Evolutionary conservation across 2,329 filamentous ascomycete species (phyloP).

Genomic region (Neonectria coccinea): DNA sequence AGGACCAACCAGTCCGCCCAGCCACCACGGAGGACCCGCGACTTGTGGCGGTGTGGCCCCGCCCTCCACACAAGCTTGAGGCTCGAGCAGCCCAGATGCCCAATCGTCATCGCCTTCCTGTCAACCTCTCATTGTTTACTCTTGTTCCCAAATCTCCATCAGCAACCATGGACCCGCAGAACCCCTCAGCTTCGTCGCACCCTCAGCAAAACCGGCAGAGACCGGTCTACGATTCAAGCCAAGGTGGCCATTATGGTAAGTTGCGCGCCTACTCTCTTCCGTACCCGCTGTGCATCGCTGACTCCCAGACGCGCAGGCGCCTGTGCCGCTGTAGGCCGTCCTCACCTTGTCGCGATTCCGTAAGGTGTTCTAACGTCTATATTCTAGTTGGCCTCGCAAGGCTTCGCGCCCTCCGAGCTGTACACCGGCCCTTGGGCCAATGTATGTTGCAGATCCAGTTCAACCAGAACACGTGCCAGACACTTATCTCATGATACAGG

Average conservation of each 20-base stretch:
- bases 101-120: constrained; percentile 40
- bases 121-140: constrained; percentile 36
- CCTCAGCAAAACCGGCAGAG: constrained; percentile 69
- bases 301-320: constrained; percentile 54
- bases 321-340: constrained; percentile 57
- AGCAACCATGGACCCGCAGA: constrained; percentile 54
- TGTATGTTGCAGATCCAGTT: constrained; percentile 63
- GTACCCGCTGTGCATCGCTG: constrained; percentile 25
- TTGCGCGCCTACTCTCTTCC: constrained; percentile 15
- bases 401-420: constrained; percentile 90
- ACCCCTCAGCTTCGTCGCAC: constrained; percentile 64
- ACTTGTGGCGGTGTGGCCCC: constrained; percentile 13
- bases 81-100: constrained; percentile 33
- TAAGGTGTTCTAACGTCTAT: constrained; percentile 25
- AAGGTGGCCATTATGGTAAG: constrained; percentile 84
- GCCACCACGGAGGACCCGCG: background rate
- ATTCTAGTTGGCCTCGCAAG: constrained; percentile 81
- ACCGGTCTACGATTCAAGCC: constrained; percentile 77
- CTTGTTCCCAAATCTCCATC: constrained; percentile 20
- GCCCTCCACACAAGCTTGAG: constrained; percentile 20
- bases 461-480: background rate
- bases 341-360: constrained; percentile 8
- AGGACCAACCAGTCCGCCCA: no score
- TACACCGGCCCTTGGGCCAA: constrained; percentile 97
- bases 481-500: constrained; percentile 61